Evolutionary conservation across 2,329 filamentous ascomycete species (phyloP).

Genomic region (Penicillium sp.): DNA sequence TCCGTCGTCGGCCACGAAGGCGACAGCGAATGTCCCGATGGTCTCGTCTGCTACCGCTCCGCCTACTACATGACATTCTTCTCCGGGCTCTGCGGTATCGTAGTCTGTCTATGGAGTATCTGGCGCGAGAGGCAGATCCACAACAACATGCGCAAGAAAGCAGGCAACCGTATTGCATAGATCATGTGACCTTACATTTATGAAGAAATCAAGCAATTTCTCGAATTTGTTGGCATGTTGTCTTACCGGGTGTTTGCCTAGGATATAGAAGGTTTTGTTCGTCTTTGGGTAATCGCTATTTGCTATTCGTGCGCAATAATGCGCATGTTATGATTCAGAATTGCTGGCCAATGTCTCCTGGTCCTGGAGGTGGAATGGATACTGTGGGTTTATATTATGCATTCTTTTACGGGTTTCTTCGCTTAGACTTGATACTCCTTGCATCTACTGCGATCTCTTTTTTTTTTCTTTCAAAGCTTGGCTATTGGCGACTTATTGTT

Average conservation of each 20-base stretch:
- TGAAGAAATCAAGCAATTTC: not conserved
- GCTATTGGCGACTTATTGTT: not conserved
- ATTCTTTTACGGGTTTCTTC: not conserved
- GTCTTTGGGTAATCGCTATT: not conserved
- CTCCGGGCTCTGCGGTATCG: slow-evolving; percentile 68
- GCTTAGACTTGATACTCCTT: slow-evolving; percentile 17
- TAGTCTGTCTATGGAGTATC: slow-evolving; percentile 62
- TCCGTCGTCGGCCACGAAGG: slow-evolving; percentile 68
- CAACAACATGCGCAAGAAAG: slow-evolving; percentile 25
- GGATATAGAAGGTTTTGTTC: not conserved
- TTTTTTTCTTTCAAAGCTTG: not conserved
- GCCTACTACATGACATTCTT: slow-evolving; percentile 79
- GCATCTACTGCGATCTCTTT: slow-evolving; percentile 1
- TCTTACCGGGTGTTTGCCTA: not conserved
- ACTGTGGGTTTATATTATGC: slow-evolving; percentile 1
- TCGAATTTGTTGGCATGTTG: not conserved
- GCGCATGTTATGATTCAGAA: slow-evolving; percentile 5
- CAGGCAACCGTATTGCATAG: slow-evolving; percentile 35
- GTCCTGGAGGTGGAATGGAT: not conserved
- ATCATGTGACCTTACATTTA: not conserved
- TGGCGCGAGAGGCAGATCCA: slow-evolving; percentile 40
- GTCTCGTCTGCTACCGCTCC: slow-evolving; percentile 74
- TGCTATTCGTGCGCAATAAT: not conserved
- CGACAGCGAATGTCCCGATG: slow-evolving; percentile 72
- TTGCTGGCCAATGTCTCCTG: slow-evolving; percentile 7